A percentile compares a stretch with the other conserved stretches of the same genome.
phyloP scores from a whole-genome alignment of 208 protist species.

The Leptomonas pyrrhocoris region DNA sequence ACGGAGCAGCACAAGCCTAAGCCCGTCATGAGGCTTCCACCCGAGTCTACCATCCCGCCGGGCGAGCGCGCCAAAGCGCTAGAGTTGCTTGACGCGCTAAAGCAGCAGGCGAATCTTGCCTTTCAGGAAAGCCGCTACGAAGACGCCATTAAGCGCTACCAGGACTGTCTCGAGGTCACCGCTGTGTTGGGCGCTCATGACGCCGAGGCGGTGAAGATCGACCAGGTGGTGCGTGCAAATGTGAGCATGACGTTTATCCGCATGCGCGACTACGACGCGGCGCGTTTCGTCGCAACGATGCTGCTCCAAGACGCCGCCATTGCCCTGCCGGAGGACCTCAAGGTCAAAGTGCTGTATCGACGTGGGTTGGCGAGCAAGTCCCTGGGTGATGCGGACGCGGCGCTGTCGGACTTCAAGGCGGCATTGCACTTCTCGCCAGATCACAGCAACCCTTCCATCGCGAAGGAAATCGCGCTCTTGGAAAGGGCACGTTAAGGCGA shows the following conservation, averaged over 20 bases:
- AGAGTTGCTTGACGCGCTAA: conserved; percentile 49
- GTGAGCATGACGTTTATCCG: conserved; percentile 70
- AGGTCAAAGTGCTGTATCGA: conserved; percentile 84
- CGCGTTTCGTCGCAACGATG: conserved; percentile 72
- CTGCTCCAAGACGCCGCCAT: conserved; percentile 64
- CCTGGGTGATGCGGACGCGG: conserved; percentile 56
- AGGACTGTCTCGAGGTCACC: conserved; percentile 75
- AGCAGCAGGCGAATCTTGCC: conserved; percentile 60
- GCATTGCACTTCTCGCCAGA: conserved; percentile 62
- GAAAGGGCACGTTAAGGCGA: not conserved
- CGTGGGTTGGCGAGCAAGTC: conserved; percentile 72
- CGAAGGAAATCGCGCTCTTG: conserved; percentile 58
- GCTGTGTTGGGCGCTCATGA: conserved; percentile 51
- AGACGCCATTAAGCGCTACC: conserved; percentile 65
- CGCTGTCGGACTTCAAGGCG: conserved; percentile 72
- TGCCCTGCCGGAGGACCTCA: conserved; percentile 41
- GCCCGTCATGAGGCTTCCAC: conserved; percentile 12
- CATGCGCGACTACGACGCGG: conserved; percentile 70
- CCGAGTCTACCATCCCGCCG: conserved; percentile 25
- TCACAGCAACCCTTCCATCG: conserved; percentile 45
- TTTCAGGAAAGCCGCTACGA: conserved; percentile 74
- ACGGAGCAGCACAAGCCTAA: not conserved
- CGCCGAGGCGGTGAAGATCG: conserved; percentile 45
- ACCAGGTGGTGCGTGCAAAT: conserved; percentile 75
- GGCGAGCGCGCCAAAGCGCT: conserved; percentile 41